phyloP scores from a whole-genome alignment of 345 rosid species.

The Boechera retrofracta region DNA sequence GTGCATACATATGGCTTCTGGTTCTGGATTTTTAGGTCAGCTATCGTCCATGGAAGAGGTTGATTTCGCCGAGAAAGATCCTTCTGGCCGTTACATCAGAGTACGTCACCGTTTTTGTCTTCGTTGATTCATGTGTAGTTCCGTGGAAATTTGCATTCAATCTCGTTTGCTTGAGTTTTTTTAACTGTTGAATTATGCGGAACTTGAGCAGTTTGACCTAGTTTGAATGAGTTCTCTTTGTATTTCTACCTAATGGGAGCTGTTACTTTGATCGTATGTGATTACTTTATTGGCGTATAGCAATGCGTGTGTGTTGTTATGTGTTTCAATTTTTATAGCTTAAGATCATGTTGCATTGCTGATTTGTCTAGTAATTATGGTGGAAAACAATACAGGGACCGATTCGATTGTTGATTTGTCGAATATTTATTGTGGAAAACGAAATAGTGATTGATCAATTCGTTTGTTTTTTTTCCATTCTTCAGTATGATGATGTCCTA shows the following conservation, averaged over 20 bases:
- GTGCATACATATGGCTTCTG: conserved; percentile 52
- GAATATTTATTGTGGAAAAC: background rate
- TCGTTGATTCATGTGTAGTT: background rate
- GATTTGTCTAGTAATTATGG: background rate
- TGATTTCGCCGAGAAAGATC: conserved; percentile 67
- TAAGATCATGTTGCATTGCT: background rate
- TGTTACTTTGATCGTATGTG: background rate
- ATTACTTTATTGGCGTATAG: background rate
- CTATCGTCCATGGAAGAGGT: conserved; percentile 46
- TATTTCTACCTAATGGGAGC: background rate
- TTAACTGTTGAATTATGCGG: background rate
- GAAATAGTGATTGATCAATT: background rate
- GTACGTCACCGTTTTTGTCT: conserved; percentile 38
- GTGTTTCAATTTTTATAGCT: background rate
- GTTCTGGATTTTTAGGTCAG: conserved; percentile 39
- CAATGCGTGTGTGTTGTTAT: background rate
- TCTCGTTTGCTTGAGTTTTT: background rate
- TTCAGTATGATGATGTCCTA: conserved; percentile 79
- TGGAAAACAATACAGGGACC: background rate
- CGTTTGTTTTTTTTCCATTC: conserved; percentile 15
- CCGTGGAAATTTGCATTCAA: background rate
- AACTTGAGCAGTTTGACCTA: background rate
- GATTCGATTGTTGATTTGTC: background rate
- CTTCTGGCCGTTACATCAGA: conserved; percentile 69
- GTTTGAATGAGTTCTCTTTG: background rate